A percentile compares a stretch with the other conserved stretches of the same genome.
Conservation (phyloP, 805 yeast species). For the Starmerella stellata region DNA sequence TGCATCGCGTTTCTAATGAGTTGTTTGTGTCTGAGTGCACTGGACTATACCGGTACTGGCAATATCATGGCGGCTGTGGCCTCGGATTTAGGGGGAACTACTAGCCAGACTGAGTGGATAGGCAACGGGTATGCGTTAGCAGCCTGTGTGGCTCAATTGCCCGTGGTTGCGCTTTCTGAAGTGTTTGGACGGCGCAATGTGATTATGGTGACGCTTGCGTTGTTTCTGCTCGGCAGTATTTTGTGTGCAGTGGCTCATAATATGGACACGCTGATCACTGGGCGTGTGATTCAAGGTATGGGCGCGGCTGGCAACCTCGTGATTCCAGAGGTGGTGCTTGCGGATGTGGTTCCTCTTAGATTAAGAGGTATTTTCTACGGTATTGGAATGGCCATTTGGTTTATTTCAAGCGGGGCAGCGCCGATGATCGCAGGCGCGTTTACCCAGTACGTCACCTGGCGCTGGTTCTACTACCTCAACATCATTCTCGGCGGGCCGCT, state of each 20-base stretch:
- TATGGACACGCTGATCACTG: slow-evolving; percentile 49
- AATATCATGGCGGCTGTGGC: slow-evolving; percentile 13
- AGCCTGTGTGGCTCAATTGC: slow-evolving; percentile 14
- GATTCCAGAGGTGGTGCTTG: slow-evolving; percentile 36
- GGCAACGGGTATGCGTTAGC: slow-evolving; percentile 19
- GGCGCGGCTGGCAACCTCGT: slow-evolving; percentile 57
- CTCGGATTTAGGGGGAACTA: slow-evolving; percentile 15
- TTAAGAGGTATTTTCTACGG: slow-evolving; percentile 21
- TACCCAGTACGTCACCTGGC: slow-evolving; percentile 42
- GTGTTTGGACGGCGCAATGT: slow-evolving; percentile 30
- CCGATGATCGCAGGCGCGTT: slow-evolving; percentile 54
- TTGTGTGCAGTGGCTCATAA: slow-evolving; percentile 35
- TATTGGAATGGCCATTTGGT: slow-evolving; percentile 20
- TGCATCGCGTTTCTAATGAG: slow-evolving; percentile 3
- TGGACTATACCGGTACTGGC: slow-evolving; percentile 16
- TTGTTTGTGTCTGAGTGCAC: slow-evolving; percentile 7
- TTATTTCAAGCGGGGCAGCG: slow-evolving; percentile 26
- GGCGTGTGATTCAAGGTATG: slow-evolving; percentile 49
- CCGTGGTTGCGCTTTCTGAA: slow-evolving; percentile 16
- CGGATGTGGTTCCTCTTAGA: slow-evolving; percentile 35
- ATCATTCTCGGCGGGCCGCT: slow-evolving; percentile 46
- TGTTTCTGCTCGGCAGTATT: slow-evolving; percentile 48
- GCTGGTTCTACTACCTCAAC: slow-evolving; percentile 62
- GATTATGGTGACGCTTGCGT: slow-evolving; percentile 30
- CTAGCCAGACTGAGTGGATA: slow-evolving; percentile 20